Evolutionary conservation across 2,329 filamentous ascomycete species (phyloP).

Genomic region (Magnaporthiopsis rhizophila): DNA sequence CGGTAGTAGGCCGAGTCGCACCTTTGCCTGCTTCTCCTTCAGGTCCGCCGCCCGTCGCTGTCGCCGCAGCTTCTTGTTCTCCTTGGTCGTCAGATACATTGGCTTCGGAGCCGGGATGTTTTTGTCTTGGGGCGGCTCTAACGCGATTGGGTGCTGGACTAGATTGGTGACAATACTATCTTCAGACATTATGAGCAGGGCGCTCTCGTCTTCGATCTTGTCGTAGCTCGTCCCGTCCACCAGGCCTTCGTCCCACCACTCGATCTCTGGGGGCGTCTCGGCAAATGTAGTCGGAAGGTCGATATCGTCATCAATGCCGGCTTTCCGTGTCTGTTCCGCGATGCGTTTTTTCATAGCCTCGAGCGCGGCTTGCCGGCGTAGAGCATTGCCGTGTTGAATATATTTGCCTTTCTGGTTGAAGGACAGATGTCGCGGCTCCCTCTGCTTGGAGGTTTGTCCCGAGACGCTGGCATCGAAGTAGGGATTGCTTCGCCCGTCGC

Average conservation of each 20-base stretch:
- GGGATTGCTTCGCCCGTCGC: conserved; percentile 50
- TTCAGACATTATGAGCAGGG: conserved; percentile 65
- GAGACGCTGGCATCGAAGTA: conserved; percentile 66
- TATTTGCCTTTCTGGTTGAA: conserved; percentile 98
- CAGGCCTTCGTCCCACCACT: conserved; percentile 96
- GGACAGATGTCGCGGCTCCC: conserved; percentile 67
- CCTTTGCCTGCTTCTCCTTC: conserved; percentile 95
- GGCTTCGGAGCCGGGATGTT: conserved; percentile 72
- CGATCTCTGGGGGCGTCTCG: conserved; percentile 74
- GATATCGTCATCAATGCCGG: conserved; percentile 86
- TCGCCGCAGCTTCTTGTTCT: conserved; percentile 83
- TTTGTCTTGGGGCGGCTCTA: conserved; percentile 88
- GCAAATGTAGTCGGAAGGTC: conserved; percentile 88
- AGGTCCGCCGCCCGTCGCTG: conserved; percentile 87
- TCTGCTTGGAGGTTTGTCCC: conserved; percentile 49
- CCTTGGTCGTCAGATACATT: conserved; percentile 84
- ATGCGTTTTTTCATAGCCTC: conserved; percentile 95
- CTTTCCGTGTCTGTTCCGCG: conserved; percentile 76
- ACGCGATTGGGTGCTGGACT: conserved; percentile 83
- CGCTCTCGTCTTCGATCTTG: conserved; percentile 53
- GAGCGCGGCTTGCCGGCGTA: conserved; percentile 77
- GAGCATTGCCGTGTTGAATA: conserved; percentile 84
- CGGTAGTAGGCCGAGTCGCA: conserved; percentile 79
- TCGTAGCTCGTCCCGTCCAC: conserved; percentile 69
- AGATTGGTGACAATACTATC: conserved; percentile 86